These are phyloP conservation scores for Chaetomiaceae sp. DNA, from an alignment of 2,329 filamentous ascomycete species.

Conservation along the genomic window DNA sequence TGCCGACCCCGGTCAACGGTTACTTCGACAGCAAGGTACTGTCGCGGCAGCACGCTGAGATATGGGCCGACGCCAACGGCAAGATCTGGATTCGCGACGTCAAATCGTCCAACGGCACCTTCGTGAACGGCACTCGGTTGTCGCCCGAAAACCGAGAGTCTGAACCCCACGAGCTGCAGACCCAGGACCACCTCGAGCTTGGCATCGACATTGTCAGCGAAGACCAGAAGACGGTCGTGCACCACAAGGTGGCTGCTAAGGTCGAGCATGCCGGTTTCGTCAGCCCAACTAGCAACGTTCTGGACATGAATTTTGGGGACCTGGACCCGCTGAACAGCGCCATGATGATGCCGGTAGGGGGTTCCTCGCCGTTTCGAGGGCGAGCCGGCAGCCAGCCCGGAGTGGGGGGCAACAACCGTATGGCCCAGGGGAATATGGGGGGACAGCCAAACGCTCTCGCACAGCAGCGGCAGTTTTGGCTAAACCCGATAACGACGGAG, in stretches of 20 bases:
- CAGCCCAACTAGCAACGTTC: constrained; percentile 66
- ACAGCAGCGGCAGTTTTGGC: constrained; percentile 78
- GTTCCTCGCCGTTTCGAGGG: constrained; percentile 62
- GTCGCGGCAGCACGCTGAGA: constrained; percentile 91
- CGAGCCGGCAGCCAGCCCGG: constrained; percentile 65
- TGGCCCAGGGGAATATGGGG: constrained; percentile 49
- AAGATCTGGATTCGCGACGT: constrained; percentile 96
- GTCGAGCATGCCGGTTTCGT: constrained; percentile 92
- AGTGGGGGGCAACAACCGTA: constrained; percentile 57
- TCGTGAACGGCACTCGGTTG: constrained; percentile 86
- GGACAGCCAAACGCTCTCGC: constrained; percentile 55
- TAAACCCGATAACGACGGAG: constrained; percentile 87
- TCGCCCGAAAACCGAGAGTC: constrained; percentile 95
- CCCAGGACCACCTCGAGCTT: constrained; percentile 86
- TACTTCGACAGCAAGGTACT: constrained; percentile 98
- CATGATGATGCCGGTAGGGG: constrained; percentile 65
- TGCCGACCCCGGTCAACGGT: constrained; percentile 85
- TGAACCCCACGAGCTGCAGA: constrained; percentile 87
- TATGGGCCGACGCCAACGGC: constrained; percentile 80
- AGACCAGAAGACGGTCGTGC: constrained; percentile 96
- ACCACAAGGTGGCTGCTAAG: constrained; percentile 96
- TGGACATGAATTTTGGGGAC: constrained; percentile 90
- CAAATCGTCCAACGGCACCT: constrained; percentile 97
- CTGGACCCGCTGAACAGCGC: constrained; percentile 74
- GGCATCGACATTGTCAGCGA: constrained; percentile 99